Percentiles rank a stretch among this genome's conserved stretches.
Conservation (phyloP, 2,329 filamentous ascomycete species). For the Fonsecaea pedrosoi region DNA sequence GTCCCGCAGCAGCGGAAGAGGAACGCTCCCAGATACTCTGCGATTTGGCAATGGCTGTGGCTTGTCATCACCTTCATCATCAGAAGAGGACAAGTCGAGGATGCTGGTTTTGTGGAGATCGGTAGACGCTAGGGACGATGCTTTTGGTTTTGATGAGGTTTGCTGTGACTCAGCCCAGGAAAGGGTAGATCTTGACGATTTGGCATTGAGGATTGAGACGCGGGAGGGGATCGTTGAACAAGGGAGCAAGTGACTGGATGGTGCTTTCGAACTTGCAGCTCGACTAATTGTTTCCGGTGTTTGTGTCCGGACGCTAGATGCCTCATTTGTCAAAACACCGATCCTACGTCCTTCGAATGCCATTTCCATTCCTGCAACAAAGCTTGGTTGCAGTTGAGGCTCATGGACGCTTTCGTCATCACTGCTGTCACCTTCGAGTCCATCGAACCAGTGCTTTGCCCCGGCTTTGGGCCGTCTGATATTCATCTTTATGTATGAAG, state of each 20-base stretch:
- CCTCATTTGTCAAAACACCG: conserved; percentile 21
- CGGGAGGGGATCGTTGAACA: conserved; percentile 28
- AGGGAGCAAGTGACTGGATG: conserved; percentile 19
- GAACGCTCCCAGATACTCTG: conserved; percentile 4
- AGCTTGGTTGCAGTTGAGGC: conserved; percentile 35
- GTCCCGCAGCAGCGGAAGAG: conserved; percentile 43
- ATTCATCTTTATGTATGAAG: conserved; percentile 35
- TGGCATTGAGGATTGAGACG: conserved; percentile 35
- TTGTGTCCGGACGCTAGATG: background rate
- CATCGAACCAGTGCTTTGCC: conserved; percentile 47
- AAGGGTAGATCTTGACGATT: conserved; percentile 34
- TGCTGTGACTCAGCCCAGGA: conserved; percentile 11
- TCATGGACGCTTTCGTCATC: conserved; percentile 42
- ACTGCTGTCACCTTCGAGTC: conserved; percentile 43
- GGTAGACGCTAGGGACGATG: conserved; percentile 36
- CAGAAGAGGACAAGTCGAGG: conserved; percentile 58
- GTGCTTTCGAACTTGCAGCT: conserved; percentile 7
- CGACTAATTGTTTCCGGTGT: conserved; percentile 10
- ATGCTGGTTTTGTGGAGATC: conserved; percentile 55
- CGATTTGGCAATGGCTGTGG: conserved; percentile 41
- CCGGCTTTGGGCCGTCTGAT: conserved; percentile 38
- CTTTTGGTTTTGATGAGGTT: conserved; percentile 26
- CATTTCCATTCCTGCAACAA: conserved; percentile 36
- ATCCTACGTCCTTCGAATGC: conserved; percentile 37
- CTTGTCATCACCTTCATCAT: conserved; percentile 52